Evolutionary conservation across 495 filamentous ascomycete species (phyloP), one percentile per base, ranked within the genome.

Genomic region (Cercophora scortea): DNA sequence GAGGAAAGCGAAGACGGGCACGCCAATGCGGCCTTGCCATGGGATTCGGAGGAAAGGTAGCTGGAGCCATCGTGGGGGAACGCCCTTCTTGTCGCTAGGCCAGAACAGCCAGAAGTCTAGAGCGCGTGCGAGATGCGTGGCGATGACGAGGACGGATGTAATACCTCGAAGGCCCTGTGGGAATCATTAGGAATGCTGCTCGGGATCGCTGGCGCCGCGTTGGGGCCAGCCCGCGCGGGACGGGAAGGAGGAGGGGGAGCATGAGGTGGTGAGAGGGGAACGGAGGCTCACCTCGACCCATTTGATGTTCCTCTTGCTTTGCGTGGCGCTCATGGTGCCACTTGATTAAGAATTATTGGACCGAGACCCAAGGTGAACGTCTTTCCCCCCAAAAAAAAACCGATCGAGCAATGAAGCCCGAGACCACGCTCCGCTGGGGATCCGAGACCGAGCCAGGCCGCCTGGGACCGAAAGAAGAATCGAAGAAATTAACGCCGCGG

Each of bases 1-100:
- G 33, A 86, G 66, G 53, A 86, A 78, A 47, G 80, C 79, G 62
- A 86, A 86, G 53, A 84, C 80, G 36, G 81, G 76, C 34, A 86
- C 81, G 44, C 83, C 82, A 32, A 84, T 70, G 45, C 79, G 76
- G 38, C 81, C 83, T 61, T 85, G 83, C 69, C 72, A 76, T 8
- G 80, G 76, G 25, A 85, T 75, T 8, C 83, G 81, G n/a, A 85
- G 59, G 49, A 83, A 69, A 11, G 82, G 82, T 49, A 73, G 70
- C 60, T 86, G 82, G 3, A 85, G 64, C 12, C 83, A 51, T 32
- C 75, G 72, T 11, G 80, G 76, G 0, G 71, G 32, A 2, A 56
- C 60, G 45, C 74, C 72, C 55, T 70, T 64, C 34, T 64, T 62
- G 54, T 77, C 74, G 44, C 74, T 66, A 7, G 83, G 81, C 43